These are phyloP conservation scores for Tetracladium setigerum DNA, from an alignment of 495 filamentous ascomycete species.

Conservation along the genomic window DNA sequence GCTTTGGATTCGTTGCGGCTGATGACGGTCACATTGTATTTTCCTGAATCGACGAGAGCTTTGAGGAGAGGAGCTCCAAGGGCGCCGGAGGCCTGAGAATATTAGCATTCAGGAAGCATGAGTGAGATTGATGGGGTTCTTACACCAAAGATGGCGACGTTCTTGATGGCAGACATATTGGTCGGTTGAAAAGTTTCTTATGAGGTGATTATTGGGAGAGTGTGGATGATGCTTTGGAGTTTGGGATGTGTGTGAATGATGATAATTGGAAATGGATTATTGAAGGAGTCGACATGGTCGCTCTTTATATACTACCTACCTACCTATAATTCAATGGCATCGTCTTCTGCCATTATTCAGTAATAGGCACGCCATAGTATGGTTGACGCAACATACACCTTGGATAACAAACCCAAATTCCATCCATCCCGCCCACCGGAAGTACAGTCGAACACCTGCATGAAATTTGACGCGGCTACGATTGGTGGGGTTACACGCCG, in stretches of 20 bases:
- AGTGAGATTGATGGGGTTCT: slow-evolving; percentile 10
- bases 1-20: slow-evolving; percentile 37
- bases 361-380: not conserved
- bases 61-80: slow-evolving; percentile 48
- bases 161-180: slow-evolving; percentile 38
- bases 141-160: slow-evolving; percentile 43
- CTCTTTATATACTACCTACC: not conserved
- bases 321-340: too few relatives aligned
- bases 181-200: not conserved
- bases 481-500: too few relatives aligned
- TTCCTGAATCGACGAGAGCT: slow-evolving; percentile 39
- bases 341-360: too few relatives aligned
- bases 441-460: too few relatives aligned
- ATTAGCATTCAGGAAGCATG: slow-evolving; percentile 28
- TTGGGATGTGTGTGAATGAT: not conserved
- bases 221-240: not conserved
- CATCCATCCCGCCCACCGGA: too few relatives aligned
- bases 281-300: not conserved
- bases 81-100: slow-evolving; percentile 37
- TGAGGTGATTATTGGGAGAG: not conserved
- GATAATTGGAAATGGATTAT: not conserved
- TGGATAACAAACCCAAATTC: too few relatives aligned
- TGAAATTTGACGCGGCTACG: too few relatives aligned
- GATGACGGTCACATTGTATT: slow-evolving; percentile 50
- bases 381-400: too few relatives aligned